A percentile compares a stretch with the other conserved stretches of the same genome.
phyloP scores from a whole-genome alignment of 805 yeast genomes.

The Saturnispora serradocipensis region DNA sequence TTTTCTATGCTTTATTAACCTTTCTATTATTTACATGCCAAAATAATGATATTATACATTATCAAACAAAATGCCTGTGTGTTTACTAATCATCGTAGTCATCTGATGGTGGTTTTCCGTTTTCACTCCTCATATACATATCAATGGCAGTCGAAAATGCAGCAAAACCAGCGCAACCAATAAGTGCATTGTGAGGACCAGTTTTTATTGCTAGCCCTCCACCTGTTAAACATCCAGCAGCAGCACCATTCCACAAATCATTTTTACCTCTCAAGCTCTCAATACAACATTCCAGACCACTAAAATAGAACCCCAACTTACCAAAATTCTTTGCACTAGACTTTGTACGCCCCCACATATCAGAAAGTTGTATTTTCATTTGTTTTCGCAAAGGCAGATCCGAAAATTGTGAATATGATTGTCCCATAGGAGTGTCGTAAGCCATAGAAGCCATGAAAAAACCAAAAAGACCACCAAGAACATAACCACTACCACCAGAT shows the following conservation, averaged over 20 bases:
- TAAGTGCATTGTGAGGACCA: conserved; percentile 84
- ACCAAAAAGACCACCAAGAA: conserved; percentile 92
- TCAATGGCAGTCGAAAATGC: conserved; percentile 89
- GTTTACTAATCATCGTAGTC: conserved; percentile 63
- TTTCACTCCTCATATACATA: conserved; percentile 74
- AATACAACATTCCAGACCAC: conserved; percentile 87
- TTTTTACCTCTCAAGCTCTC: conserved; percentile 83
- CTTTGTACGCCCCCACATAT: conserved; percentile 86
- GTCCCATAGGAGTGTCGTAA: conserved; percentile 69
- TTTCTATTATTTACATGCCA: not conserved
- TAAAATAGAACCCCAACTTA: conserved; percentile 78
- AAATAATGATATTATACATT: not conserved
- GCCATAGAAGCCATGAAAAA: conserved; percentile 88
- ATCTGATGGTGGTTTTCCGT: conserved; percentile 72
- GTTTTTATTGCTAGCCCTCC: conserved; percentile 88
- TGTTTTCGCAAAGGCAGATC: conserved; percentile 90
- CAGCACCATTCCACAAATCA: conserved; percentile 84
- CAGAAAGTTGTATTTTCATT: conserved; percentile 80
- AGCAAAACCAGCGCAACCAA: conserved; percentile 98
- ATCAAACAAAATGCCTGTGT: not conserved
- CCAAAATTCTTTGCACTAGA: conserved; percentile 91
- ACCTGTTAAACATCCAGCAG: conserved; percentile 95
- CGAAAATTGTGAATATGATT: conserved; percentile 38
- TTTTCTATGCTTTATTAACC: not conserved
- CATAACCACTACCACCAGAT: conserved; percentile 92